Evolutionary conservation across 78 protist genomes (phyloP).

Genomic region (Dictyostelium firmibasis): DNA sequence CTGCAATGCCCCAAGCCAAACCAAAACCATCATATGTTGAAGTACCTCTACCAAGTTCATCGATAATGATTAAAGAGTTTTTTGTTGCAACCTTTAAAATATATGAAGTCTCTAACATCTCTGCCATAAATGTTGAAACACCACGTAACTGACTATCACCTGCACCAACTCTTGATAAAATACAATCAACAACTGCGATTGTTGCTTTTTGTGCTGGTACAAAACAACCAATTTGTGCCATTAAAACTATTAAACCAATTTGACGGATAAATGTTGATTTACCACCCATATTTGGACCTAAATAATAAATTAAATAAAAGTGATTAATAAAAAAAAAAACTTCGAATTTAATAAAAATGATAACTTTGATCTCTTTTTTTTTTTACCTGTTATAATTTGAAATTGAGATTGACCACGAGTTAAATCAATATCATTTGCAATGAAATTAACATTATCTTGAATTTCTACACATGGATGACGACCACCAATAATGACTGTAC

Average conservation of each 20-base stretch:
- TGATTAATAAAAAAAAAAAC: too few relatives aligned
- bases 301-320: too few relatives aligned
- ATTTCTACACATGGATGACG: conserved; percentile 97
- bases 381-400: conserved; percentile 89
- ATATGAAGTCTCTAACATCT: conserved; percentile 98
- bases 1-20: conserved; percentile 98
- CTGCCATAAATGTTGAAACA: conserved; percentile 99
- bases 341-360: too few relatives aligned
- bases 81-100: conserved; percentile 94
- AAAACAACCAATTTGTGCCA: conserved; percentile 99
- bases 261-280: conserved; percentile 81
- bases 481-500: conserved; percentile 65
- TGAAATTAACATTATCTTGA: conserved; percentile 87
- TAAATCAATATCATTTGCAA: conserved; percentile 92
- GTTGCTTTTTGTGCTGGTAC: conserved; percentile 92
- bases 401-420: conserved; percentile 44
- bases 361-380: neutral
- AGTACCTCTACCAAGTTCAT: conserved; percentile 99
- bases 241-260: conserved; percentile 90
- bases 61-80: conserved; percentile 95
- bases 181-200: conserved; percentile 86
- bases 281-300: conserved; percentile 92
- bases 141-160: conserved; percentile 97
- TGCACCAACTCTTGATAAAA: conserved; percentile 98
- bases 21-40: conserved; percentile 99